Conservation (phyloP, 2,329 filamentous ascomycete species). For the Colletotrichum endophyticum region DNA sequence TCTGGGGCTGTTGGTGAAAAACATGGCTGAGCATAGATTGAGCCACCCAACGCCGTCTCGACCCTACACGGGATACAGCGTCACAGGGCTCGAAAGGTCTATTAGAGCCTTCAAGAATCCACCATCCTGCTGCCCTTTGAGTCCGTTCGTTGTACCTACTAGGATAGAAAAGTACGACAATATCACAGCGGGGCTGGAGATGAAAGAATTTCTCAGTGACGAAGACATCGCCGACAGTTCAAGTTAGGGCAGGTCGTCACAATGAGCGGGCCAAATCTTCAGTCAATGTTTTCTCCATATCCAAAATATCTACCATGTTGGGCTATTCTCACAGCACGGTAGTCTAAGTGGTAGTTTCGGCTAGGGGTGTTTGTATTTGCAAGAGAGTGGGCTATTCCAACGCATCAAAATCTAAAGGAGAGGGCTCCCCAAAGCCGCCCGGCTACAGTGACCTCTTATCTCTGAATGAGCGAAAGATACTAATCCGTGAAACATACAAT, state of each 20-base stretch:
- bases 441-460: neutral
- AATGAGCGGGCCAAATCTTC: neutral
- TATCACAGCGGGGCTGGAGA: neutral
- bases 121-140: neutral
- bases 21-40: neutral
- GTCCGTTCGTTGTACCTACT: neutral
- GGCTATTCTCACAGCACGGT: neutral
- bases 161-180: neutral
- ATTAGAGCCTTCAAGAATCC: neutral
- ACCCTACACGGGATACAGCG: neutral
- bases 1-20: neutral
- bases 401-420: neutral
- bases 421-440: neutral
- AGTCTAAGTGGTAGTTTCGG: neutral
- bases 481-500: neutral
- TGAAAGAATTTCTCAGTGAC: neutral
- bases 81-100: neutral
- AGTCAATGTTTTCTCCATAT: no score
- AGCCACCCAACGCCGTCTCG: neutral
- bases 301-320: no score
- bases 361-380: neutral
- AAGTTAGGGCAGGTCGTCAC: neutral
- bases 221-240: neutral
- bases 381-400: neutral
- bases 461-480: neutral